A percentile compares a stretch with the other conserved stretches of the same genome.
These are phyloP conservation scores for Rosa chinensis DNA, from an alignment of 306 rosid species.

Conservation along the genomic window DNA sequence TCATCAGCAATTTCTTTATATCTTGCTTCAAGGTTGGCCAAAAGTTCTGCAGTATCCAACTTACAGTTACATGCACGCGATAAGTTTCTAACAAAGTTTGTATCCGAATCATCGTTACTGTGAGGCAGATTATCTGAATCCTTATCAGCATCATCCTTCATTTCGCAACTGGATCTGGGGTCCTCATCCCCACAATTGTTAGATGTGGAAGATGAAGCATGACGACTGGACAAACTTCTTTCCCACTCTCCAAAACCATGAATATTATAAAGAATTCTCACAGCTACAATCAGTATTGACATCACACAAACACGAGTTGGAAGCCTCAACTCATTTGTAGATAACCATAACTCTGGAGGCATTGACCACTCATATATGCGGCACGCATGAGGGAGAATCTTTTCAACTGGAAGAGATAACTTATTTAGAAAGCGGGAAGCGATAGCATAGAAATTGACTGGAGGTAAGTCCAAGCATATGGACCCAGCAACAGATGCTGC, in stretches of 20 bases:
- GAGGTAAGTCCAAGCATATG: constrained; percentile 47
- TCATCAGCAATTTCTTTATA: constrained; percentile 51
- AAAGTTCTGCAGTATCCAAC: constrained; percentile 52
- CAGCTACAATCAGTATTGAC: constrained; percentile 77
- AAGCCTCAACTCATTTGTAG: constrained; percentile 59
- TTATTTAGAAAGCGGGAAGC: constrained; percentile 60
- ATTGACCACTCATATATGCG: constrained; percentile 76
- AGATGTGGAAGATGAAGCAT: constrained; percentile 32
- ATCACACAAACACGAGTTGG: constrained; percentile 82
- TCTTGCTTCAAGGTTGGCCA: constrained; percentile 57
- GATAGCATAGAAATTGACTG: constrained; percentile 76
- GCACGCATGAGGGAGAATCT: constrained; percentile 64
- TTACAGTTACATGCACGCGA: constrained; percentile 24
- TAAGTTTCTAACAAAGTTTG: constrained; percentile 28
- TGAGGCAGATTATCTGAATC: constrained; percentile 28
- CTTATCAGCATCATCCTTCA: constrained; percentile 24
- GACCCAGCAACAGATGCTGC: constrained; percentile 70
- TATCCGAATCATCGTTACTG: constrained; percentile 16
- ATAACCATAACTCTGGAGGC: constrained; percentile 80
- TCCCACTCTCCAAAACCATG: constrained; percentile 93
- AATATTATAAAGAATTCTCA: constrained; percentile 67
- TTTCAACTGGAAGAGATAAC: constrained; percentile 59
- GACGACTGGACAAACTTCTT: constrained; percentile 45
- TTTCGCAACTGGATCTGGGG: not conserved
- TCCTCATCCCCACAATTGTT: constrained; percentile 14